These are phyloP conservation scores for Exophiala dermatitidis DNA, from an alignment of 2,329 filamentous ascomycete species.

Conservation along the genomic window DNA sequence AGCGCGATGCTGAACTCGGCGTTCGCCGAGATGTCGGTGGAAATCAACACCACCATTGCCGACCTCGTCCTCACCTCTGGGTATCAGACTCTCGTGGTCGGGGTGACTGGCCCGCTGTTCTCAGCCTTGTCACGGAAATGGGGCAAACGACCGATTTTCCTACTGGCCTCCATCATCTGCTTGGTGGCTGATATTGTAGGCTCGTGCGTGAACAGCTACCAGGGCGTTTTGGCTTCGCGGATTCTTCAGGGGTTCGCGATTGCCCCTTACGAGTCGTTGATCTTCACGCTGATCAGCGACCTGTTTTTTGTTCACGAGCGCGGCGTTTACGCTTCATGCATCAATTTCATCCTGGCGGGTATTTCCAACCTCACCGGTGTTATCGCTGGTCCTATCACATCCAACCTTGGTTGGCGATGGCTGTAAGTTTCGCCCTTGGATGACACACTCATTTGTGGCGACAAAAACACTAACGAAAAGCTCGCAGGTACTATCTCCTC, in stretches of 20 bases:
- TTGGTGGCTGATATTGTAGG: conserved; percentile 39
- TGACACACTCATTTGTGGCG: too few species aligned
- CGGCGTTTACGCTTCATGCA: conserved; percentile 10
- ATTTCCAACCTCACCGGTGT: conserved; percentile 33
- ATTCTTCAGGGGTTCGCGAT: conserved; percentile 42
- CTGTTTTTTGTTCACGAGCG: conserved; percentile 31
- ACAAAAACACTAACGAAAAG: too few species aligned
- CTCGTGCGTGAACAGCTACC: conserved; percentile 38
- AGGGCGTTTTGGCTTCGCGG: conserved; percentile 43
- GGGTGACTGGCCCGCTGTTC: conserved; percentile 33
- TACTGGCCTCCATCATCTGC: conserved; percentile 28
- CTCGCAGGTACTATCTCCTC: not conserved
- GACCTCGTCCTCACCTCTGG: conserved; percentile 44
- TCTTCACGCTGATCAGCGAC: conserved; percentile 42
- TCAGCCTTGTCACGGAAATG: conserved; percentile 40
- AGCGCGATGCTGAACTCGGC: conserved; percentile 24
- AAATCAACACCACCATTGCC: conserved; percentile 32
- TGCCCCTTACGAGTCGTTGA: conserved; percentile 43
- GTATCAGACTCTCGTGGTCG: conserved; percentile 38
- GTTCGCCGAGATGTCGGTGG: conserved; percentile 34
- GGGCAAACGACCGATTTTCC: conserved; percentile 30
- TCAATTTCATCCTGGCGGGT: conserved; percentile 15
- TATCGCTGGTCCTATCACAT: conserved; percentile 20
- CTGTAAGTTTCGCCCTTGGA: not conserved
- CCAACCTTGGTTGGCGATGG: conserved; percentile 21